Percentiles rank a stretch among this genome's conserved stretches.
phyloP scores from a whole-genome alignment of 2,329 filamentous ascomycete genomes.

The Bimuria novae-zelandiae region DNA sequence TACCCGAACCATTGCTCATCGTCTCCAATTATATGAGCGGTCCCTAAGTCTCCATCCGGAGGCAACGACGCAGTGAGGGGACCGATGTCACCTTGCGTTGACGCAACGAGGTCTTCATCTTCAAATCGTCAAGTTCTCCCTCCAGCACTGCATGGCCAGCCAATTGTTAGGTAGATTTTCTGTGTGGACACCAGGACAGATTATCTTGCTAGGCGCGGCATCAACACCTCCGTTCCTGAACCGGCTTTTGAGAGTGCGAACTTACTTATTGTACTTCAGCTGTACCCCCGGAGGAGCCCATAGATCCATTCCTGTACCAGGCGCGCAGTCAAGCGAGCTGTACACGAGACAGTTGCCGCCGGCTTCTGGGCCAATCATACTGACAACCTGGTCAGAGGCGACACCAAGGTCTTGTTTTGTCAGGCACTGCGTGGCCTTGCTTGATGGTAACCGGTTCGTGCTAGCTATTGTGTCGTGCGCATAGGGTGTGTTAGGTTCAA shows the following conservation, averaged over 20 bases:
- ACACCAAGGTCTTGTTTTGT: too few species aligned
- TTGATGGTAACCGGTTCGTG: too few species aligned
- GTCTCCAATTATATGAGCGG: too few species aligned
- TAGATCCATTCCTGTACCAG: neutral
- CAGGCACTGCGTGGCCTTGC: too few species aligned
- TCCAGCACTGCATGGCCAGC: neutral
- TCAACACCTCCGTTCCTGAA: neutral
- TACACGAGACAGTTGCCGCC: neutral
- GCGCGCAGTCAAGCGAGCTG: neutral
- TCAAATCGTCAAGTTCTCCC: too few species aligned
- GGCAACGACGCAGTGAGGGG: too few species aligned
- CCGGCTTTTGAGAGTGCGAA: neutral
- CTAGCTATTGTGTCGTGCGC: too few species aligned
- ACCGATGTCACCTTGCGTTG: too few species aligned
- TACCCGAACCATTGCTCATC: too few species aligned
- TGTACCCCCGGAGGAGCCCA: neutral
- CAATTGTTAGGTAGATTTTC: neutral
- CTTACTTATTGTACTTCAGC: neutral
- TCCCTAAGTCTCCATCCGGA: too few species aligned
- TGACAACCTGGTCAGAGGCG: neutral
- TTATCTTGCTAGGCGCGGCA: neutral
- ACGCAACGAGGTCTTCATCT: too few species aligned
- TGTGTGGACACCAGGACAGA: neutral
- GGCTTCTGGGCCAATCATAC: neutral
- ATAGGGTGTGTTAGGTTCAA: too few species aligned